These are phyloP conservation scores for Populus tomentosa DNA, from an alignment of 441 rosid genomes.

Conservation along the genomic window DNA sequence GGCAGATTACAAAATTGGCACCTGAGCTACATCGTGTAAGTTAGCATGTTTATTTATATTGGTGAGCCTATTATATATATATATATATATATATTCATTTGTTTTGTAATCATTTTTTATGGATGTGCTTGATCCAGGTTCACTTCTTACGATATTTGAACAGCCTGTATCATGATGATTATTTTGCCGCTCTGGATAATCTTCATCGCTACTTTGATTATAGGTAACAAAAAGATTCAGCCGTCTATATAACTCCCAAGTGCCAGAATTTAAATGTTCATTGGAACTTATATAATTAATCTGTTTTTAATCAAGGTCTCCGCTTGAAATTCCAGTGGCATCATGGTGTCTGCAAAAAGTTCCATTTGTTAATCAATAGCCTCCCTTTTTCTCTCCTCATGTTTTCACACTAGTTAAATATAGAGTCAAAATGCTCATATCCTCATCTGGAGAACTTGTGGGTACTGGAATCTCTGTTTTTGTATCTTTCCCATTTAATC, in stretches of 20 bases:
- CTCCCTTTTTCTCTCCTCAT: no score
- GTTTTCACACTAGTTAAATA: no score
- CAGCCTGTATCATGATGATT: constrained; percentile 82
- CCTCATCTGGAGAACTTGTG: no score
- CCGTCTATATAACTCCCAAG: background rate
- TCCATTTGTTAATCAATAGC: no score
- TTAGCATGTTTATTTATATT: constrained; percentile 17
- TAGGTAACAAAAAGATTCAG: constrained; percentile 51
- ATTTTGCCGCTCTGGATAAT: constrained; percentile 86
- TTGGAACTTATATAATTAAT: no score
- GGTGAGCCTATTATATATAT: constrained; percentile 2
- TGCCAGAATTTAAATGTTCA: background rate
- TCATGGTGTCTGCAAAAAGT: no score
- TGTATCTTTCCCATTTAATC: no score
- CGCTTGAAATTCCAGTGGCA: no score
- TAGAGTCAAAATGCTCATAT: no score
- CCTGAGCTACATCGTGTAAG: constrained; percentile 95
- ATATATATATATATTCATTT: background rate
- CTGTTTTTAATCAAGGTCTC: no score
- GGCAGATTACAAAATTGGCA: constrained; percentile 77
- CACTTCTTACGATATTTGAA: constrained; percentile 89
- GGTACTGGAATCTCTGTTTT: no score
- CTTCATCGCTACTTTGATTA: constrained; percentile 92
- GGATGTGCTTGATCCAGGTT: constrained; percentile 50
- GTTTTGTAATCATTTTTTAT: constrained; percentile 9